Conservation (phyloP, 352 stramenopile species). For the Pythium dissimile region DNA sequence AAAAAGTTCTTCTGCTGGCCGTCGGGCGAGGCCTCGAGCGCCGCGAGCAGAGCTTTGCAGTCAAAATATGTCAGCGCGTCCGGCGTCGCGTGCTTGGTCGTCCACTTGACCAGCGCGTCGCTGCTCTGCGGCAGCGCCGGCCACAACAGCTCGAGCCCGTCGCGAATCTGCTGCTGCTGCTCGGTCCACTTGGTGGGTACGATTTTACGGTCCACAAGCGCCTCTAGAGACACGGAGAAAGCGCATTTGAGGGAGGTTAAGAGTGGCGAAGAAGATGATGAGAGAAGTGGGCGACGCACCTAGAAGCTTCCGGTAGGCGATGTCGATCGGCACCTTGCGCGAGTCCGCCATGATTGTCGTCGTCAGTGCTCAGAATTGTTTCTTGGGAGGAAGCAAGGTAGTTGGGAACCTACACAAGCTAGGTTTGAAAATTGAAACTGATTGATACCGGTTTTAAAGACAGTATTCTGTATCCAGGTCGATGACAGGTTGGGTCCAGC, state of each 20-base stretch:
- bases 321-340: constrained; percentile 69
- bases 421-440: background rate
- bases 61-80: constrained; percentile 75
- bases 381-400: background rate
- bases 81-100: constrained; percentile 38
- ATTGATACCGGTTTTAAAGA: background rate
- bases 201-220: constrained; percentile 66
- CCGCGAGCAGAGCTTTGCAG: constrained; percentile 63
- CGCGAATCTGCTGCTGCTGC: constrained; percentile 56
- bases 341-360: constrained; percentile 42
- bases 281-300: constrained; percentile 28
- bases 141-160: constrained; percentile 53
- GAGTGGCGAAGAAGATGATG: background rate
- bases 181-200: constrained; percentile 72
- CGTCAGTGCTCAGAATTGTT: background rate
- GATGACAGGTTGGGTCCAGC: background rate
- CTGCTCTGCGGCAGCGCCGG: constrained; percentile 40
- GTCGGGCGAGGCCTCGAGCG: constrained; percentile 59
- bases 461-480: too few relatives aligned
- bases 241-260: too few relatives aligned
- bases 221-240: constrained; percentile 30
- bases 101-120: constrained; percentile 45
- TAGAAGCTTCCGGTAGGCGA: constrained; percentile 76
- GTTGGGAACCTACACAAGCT: constrained; percentile 1
- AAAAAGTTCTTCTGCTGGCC: constrained; percentile 71